phyloP scores from a whole-genome alignment of 352 stramenopile species.

The Elongisporangium undulatum region DNA sequence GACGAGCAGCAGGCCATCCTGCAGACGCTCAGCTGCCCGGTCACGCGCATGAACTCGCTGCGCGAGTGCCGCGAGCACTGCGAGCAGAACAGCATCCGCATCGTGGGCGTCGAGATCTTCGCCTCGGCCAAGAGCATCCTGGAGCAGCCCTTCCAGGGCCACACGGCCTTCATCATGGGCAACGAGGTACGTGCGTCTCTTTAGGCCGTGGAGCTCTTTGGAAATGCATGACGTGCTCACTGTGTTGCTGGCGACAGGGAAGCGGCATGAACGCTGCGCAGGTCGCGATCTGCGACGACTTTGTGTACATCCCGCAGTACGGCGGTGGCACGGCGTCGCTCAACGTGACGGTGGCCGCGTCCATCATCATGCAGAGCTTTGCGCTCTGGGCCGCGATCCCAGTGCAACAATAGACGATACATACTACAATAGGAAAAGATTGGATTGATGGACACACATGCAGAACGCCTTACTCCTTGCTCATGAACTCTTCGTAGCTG shows the following conservation, averaged over 20 bases:
- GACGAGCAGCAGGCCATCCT: slow-evolving; percentile 51
- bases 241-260: slow-evolving; percentile 34
- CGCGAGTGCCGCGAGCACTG: slow-evolving; percentile 76
- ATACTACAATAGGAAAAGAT: neutral
- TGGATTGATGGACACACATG: neutral
- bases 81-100: slow-evolving; percentile 49
- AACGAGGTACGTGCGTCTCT: slow-evolving; percentile 86
- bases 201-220: neutral
- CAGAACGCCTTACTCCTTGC: slow-evolving; percentile 31
- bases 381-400: slow-evolving; percentile 59
- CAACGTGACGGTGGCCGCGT: slow-evolving; percentile 94
- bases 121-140: slow-evolving; percentile 65
- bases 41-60: slow-evolving; percentile 76
- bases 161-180: slow-evolving; percentile 94
- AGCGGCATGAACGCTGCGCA: slow-evolving; percentile 91
- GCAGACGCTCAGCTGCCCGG: slow-evolving; percentile 31
- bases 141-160: slow-evolving; percentile 65
- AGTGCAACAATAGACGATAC: neutral
- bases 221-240: neutral
- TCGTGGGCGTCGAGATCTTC: slow-evolving; percentile 95
- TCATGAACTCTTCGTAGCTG: slow-evolving; percentile 93
- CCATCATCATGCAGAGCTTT: slow-evolving; percentile 93
- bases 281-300: slow-evolving; percentile 89
- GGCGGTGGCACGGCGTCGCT: slow-evolving; percentile 92
- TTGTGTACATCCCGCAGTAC: slow-evolving; percentile 95